phyloP scores from a whole-genome alignment of 805 yeast genomes.

The Kazachstania bromeliacearum region DNA sequence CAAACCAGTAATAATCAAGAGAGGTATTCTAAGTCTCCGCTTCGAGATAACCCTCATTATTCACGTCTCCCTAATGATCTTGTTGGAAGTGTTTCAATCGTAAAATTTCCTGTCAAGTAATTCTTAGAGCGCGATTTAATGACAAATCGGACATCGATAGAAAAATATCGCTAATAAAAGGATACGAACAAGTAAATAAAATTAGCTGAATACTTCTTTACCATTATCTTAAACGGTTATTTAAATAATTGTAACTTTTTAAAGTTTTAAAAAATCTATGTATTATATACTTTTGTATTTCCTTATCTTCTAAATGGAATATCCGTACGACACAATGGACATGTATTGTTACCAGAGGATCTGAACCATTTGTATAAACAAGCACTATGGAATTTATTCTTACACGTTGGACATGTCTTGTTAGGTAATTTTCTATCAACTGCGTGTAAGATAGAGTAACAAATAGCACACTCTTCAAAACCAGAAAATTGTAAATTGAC shows the following conservation, averaged over 20 bases:
- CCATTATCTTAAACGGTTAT: too few species aligned
- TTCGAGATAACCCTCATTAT: constrained; percentile 16
- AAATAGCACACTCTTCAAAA: constrained; percentile 93
- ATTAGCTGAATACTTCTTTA: neutral
- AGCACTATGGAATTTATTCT: constrained; percentile 89
- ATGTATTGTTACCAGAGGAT: constrained; percentile 83
- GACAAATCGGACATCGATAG: neutral
- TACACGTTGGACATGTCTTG: constrained; percentile 81
- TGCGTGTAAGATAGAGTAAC: constrained; percentile 80
- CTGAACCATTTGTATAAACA: constrained; percentile 96
- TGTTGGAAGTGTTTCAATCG: too few species aligned
- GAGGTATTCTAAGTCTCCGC: constrained; percentile 16
- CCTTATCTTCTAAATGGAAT: constrained; percentile 24
- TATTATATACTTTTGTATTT: neutral
- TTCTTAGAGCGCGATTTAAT: neutral
- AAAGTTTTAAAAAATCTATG: too few species aligned
- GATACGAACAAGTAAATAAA: neutral
- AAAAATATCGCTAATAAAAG: neutral
- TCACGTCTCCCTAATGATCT: neutral
- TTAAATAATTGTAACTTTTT: too few species aligned
- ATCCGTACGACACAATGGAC: constrained; percentile 79
- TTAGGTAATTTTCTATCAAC: constrained; percentile 87
- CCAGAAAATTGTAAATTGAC: constrained; percentile 83
- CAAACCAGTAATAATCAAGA: constrained; percentile 7
- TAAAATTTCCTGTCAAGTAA: neutral